Percentiles rank a stretch among this genome's conserved stretches.
phyloP scores from a whole-genome alignment of 2,329 filamentous ascomycete genomes.

The Fusarium xylarioides region DNA sequence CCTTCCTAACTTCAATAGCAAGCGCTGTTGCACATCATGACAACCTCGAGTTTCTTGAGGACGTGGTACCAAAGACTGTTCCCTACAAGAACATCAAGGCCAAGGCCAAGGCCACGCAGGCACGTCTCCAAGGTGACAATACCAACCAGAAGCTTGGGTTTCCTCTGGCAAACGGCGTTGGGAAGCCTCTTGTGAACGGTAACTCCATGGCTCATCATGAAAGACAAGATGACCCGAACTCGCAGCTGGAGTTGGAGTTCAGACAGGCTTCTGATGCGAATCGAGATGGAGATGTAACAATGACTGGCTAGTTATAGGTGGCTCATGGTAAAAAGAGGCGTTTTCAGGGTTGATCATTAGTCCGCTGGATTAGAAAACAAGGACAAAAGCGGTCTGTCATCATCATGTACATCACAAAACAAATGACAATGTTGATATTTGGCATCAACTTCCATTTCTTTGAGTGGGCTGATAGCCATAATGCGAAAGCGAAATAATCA shows the following conservation, averaged over 20 bases:
- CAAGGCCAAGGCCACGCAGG: constrained; percentile 60
- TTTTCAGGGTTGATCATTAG: not conserved
- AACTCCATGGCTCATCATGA: constrained; percentile 40
- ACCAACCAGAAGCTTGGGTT: constrained; percentile 38
- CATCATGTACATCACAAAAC: not conserved
- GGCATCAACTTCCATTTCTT: not conserved
- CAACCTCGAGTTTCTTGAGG: constrained; percentile 92
- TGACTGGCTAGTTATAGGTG: constrained; percentile 59
- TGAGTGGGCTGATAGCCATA: constrained; percentile 7
- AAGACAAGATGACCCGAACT: constrained; percentile 55
- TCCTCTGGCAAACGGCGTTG: constrained; percentile 41
- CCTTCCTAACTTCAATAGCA: constrained; percentile 59
- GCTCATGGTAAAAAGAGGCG: not conserved
- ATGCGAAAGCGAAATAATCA: constrained; percentile 20
- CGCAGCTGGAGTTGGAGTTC: constrained; percentile 65
- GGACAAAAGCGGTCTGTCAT: not conserved
- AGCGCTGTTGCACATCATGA: constrained; percentile 87
- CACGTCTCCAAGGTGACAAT: constrained; percentile 55
- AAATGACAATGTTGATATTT: not conserved
- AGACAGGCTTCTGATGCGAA: constrained; percentile 53
- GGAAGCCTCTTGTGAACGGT: constrained; percentile 45
- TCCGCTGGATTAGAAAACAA: not conserved
- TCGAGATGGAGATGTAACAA: constrained; percentile 65
- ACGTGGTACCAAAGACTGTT: constrained; percentile 87
- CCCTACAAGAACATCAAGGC: constrained; percentile 83